Evolutionary conservation across 495 filamentous ascomycete genomes (phyloP).

Genomic region (Annulohypoxylon bovei): DNA sequence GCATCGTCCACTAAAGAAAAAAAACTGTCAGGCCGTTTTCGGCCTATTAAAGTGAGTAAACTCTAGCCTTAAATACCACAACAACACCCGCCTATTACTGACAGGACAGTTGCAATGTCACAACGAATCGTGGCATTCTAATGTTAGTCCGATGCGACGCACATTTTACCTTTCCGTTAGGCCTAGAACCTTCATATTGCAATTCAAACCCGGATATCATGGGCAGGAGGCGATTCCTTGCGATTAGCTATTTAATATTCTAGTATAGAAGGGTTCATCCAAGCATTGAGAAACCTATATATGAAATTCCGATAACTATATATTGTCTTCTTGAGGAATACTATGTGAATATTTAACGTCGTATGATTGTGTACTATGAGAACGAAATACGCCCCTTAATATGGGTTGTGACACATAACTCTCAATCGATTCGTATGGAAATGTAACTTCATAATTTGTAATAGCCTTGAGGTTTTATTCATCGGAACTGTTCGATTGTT

Average conservation of each 20-base stretch:
- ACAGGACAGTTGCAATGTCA: slow-evolving; percentile 14
- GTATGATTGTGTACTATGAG: background rate
- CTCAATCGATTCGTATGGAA: background rate
- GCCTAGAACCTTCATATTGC: slow-evolving; percentile 12
- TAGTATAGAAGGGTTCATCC: background rate
- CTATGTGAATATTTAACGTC: too few relatives aligned
- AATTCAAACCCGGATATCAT: too few relatives aligned
- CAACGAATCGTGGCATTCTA: background rate
- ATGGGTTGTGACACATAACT: background rate
- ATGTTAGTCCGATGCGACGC: slow-evolving; percentile 15
- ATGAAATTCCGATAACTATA: too few relatives aligned
- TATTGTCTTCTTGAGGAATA: too few relatives aligned
- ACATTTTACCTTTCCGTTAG: background rate
- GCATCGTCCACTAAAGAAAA: slow-evolving; percentile 8
- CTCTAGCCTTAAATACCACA: slow-evolving; percentile 10
- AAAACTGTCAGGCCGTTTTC: slow-evolving; percentile 26
- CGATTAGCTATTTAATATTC: slow-evolving; percentile 11
- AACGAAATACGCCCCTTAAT: background rate
- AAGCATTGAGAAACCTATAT: background rate
- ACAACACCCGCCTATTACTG: background rate
- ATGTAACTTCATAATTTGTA: slow-evolving; percentile 11
- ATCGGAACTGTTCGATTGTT: background rate
- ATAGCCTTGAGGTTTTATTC: slow-evolving; percentile 4
- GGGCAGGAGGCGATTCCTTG: background rate
- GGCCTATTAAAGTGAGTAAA: slow-evolving; percentile 22